These are phyloP conservation scores for Tylopilus rubrobrunneus DNA, from an alignment of 768 basidiomycete genomes.

Conservation along the genomic window DNA sequence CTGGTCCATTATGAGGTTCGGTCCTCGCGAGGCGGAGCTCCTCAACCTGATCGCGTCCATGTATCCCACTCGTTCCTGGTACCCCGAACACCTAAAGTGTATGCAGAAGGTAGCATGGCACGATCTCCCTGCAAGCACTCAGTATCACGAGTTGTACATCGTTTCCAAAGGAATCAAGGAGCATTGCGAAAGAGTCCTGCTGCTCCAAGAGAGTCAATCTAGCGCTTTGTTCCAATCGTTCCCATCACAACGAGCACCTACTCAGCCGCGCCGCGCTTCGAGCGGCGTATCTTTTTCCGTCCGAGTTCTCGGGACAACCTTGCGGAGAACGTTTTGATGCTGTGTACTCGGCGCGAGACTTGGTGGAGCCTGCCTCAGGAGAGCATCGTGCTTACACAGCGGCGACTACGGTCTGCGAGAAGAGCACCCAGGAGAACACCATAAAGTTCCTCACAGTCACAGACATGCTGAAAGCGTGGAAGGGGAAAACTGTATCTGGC, in stretches of 20 bases:
- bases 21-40: constrained; percentile 25
- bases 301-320: constrained; percentile 4
- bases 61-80: constrained; percentile 35
- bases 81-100: constrained; percentile 26
- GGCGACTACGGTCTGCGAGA: constrained; percentile 2
- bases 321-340: constrained; percentile 1
- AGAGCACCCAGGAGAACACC: background rate
- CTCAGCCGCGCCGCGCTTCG: constrained; percentile 18
- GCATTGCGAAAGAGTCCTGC: constrained; percentile 18
- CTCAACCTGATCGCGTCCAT: constrained; percentile 34
- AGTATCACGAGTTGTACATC: constrained; percentile 25
- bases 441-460: constrained; percentile 1
- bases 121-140: constrained; percentile 22
- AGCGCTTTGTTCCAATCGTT: constrained; percentile 2
- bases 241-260: constrained; percentile 9
- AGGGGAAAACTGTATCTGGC: background rate
- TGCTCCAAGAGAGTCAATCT: constrained; percentile 6
- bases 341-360: constrained; percentile 12
- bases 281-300: constrained; percentile 11
- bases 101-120: constrained; percentile 15
- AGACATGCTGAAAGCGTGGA: constrained; percentile 10
- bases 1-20: constrained; percentile 40
- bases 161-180: constrained; percentile 26
- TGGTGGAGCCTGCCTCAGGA: background rate
- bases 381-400: constrained; percentile 19